Evolutionary conservation across 2,329 filamentous ascomycete species (phyloP), one percentile per base, ranked within the genome.

Genomic region (Hypoxylon sp.): DNA sequence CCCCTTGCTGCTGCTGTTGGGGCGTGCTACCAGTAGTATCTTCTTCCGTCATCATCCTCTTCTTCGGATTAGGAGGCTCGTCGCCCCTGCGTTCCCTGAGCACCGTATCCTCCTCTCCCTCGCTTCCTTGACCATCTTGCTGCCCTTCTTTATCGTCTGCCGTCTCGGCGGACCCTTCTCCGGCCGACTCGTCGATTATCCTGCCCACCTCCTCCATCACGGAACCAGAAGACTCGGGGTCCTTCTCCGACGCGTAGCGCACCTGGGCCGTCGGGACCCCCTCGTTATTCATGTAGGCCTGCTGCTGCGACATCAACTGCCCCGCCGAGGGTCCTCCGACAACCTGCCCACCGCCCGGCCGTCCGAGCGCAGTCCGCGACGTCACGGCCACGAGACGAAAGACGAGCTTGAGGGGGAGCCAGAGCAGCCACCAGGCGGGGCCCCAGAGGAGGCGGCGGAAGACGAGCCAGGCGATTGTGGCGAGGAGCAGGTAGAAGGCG

Each of bases 401-500:
- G 9, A 88, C 62, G 17, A 90, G 73, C 67, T 87, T 87, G n/a
- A 94, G 67, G 1, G 94, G 94, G 55, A 95, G 78, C 84, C 90
- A 94, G 20, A 97, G 75, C 18, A 98, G 79, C 90, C 92, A 95
- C 88, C 91, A 96, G 55, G 91, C 75, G 1, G 95, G 95, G 0
- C 95, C 94, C 77, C 96, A 99, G 6, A 99, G 71, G 35, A 94
- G 80, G 40, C 95, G 81, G 23, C 95, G 81, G 70, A 96, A 97
- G 5, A 97, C 72, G 6, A 99, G 82, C 95, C 95, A 99, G 24
- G 79, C 81, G 37, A 93, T 86, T 1, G 92, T 97, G 4, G 78
- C 84, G 18, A 89, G 70, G 13, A 98, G 83, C 67, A 97, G 82
- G 72, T 93, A 96, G 65, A 98, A 87, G 2, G 93, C 87, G 31